phyloP scores from a whole-genome alignment of 179 eudicot species.

The Sideroxylon spinosum region DNA sequence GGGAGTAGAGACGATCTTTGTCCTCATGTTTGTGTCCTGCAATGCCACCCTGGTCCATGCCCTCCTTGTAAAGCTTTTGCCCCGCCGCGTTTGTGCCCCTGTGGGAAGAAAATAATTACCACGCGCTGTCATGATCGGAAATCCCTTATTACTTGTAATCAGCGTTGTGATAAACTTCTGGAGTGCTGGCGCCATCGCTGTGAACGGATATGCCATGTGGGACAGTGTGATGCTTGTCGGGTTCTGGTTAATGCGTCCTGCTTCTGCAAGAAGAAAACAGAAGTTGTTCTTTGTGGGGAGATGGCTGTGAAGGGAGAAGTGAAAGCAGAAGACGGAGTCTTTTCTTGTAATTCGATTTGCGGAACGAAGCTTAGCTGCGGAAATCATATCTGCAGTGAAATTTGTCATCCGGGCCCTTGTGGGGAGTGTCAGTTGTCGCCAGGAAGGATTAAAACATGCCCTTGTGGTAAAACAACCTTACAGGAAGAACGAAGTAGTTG shows the following conservation, averaged over 20 bases:
- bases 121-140: conserved; percentile 77
- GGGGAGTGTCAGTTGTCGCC: conserved; percentile 82
- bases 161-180: conserved; percentile 66
- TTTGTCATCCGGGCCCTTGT: conserved; percentile 90
- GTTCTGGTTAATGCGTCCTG: conserved; percentile 67
- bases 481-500: conserved; percentile 55
- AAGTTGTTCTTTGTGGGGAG: conserved; percentile 84
- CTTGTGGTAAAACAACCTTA: conserved; percentile 77
- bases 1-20: conserved; percentile 56
- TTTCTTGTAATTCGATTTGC: conserved; percentile 61
- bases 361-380: conserved; percentile 64
- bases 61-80: conserved; percentile 98
- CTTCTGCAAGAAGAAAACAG: conserved; percentile 77
- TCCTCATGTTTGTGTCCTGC: conserved; percentile 89
- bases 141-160: conserved; percentile 78
- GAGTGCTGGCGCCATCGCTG: conserved; percentile 77
- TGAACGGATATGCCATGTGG: conserved; percentile 65
- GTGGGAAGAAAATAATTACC: conserved; percentile 75
- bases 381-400: conserved; percentile 63
- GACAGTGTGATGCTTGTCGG: conserved; percentile 70
- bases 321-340: conserved; percentile 55
- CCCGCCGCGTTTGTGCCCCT: conserved; percentile 76
- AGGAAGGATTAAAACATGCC: conserved; percentile 60
- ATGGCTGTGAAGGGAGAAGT: conserved; percentile 74
- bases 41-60: conserved; percentile 97